Conservation (phyloP, 129 eudicot genomes). For the Arctium minus region DNA sequence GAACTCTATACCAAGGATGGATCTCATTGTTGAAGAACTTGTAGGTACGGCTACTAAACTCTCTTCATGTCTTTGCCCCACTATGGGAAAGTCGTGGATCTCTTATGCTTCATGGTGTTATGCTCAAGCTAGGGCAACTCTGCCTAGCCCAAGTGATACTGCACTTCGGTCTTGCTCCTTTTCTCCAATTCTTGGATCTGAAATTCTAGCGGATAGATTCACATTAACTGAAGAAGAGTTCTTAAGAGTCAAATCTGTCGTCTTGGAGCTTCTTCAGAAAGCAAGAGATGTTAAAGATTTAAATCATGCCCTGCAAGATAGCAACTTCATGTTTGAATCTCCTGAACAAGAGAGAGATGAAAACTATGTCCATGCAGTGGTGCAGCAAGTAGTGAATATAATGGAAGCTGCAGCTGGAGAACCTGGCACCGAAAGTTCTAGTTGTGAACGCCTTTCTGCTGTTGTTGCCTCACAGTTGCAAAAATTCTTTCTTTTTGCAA, state of each 20-base stretch:
- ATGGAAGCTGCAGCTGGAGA: constrained; percentile 85
- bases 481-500: constrained; percentile 42
- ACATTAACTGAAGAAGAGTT: constrained; percentile 64
- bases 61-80: constrained; percentile 73
- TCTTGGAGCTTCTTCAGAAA: constrained; percentile 43
- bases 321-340: constrained; percentile 19
- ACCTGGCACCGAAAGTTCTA: constrained; percentile 64
- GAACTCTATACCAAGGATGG: constrained; percentile 31
- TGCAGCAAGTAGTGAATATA: constrained; percentile 55
- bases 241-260: constrained; percentile 39
- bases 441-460: constrained; percentile 60
- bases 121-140: constrained; percentile 63
- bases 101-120: constrained; percentile 96
- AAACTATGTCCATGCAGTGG: constrained; percentile 34
- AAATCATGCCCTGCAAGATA: constrained; percentile 26
- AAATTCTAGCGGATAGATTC: constrained; percentile 53
- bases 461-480: constrained; percentile 70
- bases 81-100: constrained; percentile 92
- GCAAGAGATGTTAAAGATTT: constrained; percentile 28
- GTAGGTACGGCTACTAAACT: constrained; percentile 70
- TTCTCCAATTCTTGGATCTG: constrained; percentile 64
- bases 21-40: constrained; percentile 64
- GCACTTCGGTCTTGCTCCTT: constrained; percentile 69
- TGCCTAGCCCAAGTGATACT: constrained; percentile 33
- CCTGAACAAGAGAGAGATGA: constrained; percentile 34